phyloP scores from a whole-genome alignment of 352 stramenopile species.

The Globisporangium rhizosaccharum region DNA sequence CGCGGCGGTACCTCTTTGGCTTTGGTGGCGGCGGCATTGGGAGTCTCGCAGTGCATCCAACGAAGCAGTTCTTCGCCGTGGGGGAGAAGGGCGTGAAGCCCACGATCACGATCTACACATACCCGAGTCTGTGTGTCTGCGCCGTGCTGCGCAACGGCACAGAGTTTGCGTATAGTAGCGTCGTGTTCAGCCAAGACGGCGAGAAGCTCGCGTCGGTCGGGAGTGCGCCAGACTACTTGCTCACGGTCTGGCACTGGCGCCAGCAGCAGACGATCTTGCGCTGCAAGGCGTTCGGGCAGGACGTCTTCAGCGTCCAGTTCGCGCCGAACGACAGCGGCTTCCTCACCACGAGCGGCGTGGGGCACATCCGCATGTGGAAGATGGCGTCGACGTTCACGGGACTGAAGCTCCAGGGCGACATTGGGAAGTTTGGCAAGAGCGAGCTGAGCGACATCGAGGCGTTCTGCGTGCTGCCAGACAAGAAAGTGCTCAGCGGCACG shows the following conservation, averaged over 20 bases:
- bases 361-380: constrained; percentile 95
- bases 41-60: constrained; percentile 67
- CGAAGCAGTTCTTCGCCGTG: constrained; percentile 73
- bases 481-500: constrained; percentile 89
- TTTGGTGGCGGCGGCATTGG: constrained; percentile 60
- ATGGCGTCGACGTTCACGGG: constrained; percentile 96
- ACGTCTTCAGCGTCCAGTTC: constrained; percentile 92
- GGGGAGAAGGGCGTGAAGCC: constrained; percentile 86
- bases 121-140: constrained; percentile 66
- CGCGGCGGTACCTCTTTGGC: constrained; percentile 61
- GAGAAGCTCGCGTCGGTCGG: constrained; percentile 89
- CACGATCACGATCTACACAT: constrained; percentile 85
- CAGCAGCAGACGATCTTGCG: constrained; percentile 86
- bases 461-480: constrained; percentile 93
- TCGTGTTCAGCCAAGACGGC: constrained; percentile 73
- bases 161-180: constrained; percentile 72
- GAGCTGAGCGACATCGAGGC: constrained; percentile 92
- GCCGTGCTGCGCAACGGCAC: constrained; percentile 82
- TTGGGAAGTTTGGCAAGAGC: constrained; percentile 94
- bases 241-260: constrained; percentile 93
- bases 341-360: constrained; percentile 89
- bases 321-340: constrained; percentile 83
- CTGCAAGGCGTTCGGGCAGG: constrained; percentile 93
- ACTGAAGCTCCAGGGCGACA: constrained; percentile 93
- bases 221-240: constrained; percentile 80